Evolutionary conservation across 2,329 filamentous ascomycete genomes (phyloP).

Genomic region (Ophiocordyceps australis): DNA sequence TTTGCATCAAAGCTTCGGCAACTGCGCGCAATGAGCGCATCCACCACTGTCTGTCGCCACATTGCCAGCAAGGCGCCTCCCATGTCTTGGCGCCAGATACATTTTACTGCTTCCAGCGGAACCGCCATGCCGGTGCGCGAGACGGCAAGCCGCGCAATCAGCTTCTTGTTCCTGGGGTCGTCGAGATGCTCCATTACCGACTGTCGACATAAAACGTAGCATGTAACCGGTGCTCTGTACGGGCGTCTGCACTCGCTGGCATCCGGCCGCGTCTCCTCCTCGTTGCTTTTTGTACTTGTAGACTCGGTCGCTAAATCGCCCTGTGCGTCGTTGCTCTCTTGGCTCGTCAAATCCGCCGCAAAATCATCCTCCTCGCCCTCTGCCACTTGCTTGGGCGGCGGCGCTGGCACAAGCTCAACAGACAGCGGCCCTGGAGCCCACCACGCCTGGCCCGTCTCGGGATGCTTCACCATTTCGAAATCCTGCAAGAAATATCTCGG

Average conservation of each 20-base stretch:
- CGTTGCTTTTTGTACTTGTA: no score
- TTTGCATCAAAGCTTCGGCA: constrained; percentile 5
- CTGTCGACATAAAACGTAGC: constrained; percentile 12
- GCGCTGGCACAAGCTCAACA: constrained; percentile 8
- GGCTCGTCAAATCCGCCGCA: no score
- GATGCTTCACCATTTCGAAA: constrained; percentile 37
- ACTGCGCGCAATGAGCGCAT: constrained; percentile 18
- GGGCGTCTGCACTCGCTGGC: no score
- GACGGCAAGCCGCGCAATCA: constrained; percentile 4
- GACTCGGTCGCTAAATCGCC: no score
- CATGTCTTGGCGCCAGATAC: constrained; percentile 32
- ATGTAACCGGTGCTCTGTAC: constrained; percentile 8
- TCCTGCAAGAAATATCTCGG: constrained; percentile 46
- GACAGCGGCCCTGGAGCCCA: constrained; percentile 30
- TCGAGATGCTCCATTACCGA: constrained; percentile 9
- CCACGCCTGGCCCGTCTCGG: constrained; percentile 32
- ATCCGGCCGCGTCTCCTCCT: no score
- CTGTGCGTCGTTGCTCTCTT: no score
- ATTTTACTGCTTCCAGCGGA: constrained; percentile 1
- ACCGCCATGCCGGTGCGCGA: constrained; percentile 11
- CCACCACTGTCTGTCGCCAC: constrained; percentile 26
- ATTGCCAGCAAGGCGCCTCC: constrained; percentile 27
- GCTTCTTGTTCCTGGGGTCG: constrained; percentile 4
- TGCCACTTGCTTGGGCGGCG: constrained; percentile 1
- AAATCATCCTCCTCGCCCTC: constrained; percentile 1